phyloP scores from a whole-genome alignment of 2,329 filamentous ascomycete genomes.

The Scedosporium aurantiacum region DNA sequence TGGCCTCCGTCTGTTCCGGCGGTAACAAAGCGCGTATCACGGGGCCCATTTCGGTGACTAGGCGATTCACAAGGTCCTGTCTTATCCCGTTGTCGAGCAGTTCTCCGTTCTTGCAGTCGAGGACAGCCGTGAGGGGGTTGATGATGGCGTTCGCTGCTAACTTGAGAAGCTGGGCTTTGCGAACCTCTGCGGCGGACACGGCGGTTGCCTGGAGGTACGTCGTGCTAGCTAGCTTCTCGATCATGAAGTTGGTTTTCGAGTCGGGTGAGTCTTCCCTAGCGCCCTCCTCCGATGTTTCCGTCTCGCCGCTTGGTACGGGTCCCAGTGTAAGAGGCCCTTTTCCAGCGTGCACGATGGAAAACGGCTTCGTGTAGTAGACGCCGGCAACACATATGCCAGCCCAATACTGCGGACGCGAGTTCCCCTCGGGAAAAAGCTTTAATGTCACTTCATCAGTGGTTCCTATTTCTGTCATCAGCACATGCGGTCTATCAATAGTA shows the following conservation, averaged over 20 bases:
- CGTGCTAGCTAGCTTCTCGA: constrained; percentile 28
- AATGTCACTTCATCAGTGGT: constrained; percentile 1
- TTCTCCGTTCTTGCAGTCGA: constrained; percentile 68
- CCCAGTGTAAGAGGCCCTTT: constrained; percentile 37
- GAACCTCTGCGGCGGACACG: constrained; percentile 33
- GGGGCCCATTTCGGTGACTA: constrained; percentile 63
- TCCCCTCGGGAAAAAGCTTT: not conserved
- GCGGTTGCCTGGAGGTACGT: constrained; percentile 29
- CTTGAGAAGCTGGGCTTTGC: constrained; percentile 69
- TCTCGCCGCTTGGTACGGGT: constrained; percentile 27
- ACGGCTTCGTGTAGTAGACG: constrained; percentile 23
- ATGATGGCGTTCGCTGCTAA: constrained; percentile 70
- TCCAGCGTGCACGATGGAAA: constrained; percentile 41
- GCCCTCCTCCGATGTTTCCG: too few relatives aligned
- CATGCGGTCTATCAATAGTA: not conserved
- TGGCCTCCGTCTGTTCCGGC: not conserved
- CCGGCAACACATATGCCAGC: constrained; percentile 1
- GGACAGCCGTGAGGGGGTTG: constrained; percentile 73
- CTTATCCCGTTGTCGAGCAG: constrained; percentile 47
- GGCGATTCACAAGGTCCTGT: constrained; percentile 46
- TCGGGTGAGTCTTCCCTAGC: constrained; percentile 2
- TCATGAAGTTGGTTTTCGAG: constrained; percentile 23
- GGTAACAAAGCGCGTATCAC: constrained; percentile 26
- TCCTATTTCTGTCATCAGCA: not conserved
- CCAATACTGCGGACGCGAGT: not conserved